Base-by-base conservation (phyloP, 2,329 filamentous ascomycete species). In the Zasmidium angulare region DNA sequence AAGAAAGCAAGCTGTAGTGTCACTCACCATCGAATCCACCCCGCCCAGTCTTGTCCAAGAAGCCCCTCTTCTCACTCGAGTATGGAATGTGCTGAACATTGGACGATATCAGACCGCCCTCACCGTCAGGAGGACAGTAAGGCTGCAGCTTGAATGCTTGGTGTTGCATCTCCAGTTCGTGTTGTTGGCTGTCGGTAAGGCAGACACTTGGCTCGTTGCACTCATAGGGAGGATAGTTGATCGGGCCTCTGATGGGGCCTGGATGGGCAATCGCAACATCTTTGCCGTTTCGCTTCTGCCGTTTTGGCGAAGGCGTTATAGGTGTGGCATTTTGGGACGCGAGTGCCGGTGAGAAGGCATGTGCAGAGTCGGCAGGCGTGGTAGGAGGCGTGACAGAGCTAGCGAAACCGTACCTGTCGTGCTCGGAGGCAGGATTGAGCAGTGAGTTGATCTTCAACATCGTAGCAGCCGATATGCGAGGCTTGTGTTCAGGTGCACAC, bases 21-120 rank as follows among this genome's bases (percentile, higher is more conserved):
- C 58, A 68, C 78, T 70, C 79, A 95, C 93, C 90, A 82, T 97
- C 89, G 67, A 97, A 96, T 62, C 88, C 89, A 67, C 96, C 90
- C 55, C 92, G 82, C 1, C 91, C 91, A 2, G 93, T 98, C 79
- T 91, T 96, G 64, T 88, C 85, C 63, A 87, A 84, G 69, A 97
- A 96, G 61, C 88, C 84, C 75, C 96, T 96, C 81, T 97, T 98
- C 66, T 91, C 90, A 72, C 93, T 96, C 71, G 91, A 93, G 76
- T 98, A 98, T 0, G 93, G 93, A 60, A 97, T 96, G 69, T 93
- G 91, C 46, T 77, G 72, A 10, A 71, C 69, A 21, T 75, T 77
- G 60, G 82, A 77, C n/a, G 69, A 75, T 56, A 87, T 86, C 50
- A 65, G 55, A 11, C 68, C 69, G 3, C 65, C 56, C 7, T 61